These are phyloP conservation scores for Teratosphaeria nubilosa DNA, from an alignment of 2,329 filamentous ascomycete species.

Conservation along the genomic window DNA sequence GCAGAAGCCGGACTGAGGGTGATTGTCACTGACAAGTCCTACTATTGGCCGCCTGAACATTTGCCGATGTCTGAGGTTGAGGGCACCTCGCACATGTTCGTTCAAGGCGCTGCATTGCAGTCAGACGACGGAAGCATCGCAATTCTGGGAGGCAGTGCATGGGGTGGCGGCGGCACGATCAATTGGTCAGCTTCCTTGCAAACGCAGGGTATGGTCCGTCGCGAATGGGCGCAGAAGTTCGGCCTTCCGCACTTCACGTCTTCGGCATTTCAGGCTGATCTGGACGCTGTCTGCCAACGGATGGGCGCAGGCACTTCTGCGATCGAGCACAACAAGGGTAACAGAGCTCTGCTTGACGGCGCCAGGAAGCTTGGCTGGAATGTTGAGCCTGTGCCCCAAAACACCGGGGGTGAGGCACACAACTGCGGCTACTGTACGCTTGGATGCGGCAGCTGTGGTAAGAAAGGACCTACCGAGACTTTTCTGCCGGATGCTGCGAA, in stretches of 20 bases:
- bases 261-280: constrained; percentile 61
- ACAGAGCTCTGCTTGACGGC: constrained; percentile 64
- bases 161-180: constrained; percentile 78
- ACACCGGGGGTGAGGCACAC: constrained; percentile 63
- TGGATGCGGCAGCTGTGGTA: constrained; percentile 55
- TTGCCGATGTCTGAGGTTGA: constrained; percentile 62
- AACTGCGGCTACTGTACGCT: constrained; percentile 57
- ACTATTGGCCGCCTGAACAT: constrained; percentile 61
- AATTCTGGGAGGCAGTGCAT: constrained; percentile 59
- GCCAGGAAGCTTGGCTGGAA: constrained; percentile 62
- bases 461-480: constrained; percentile 66
- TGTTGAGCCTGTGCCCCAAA: constrained; percentile 63
- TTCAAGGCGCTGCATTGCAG: constrained; percentile 52
- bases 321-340: constrained; percentile 64
- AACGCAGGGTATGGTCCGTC: constrained; percentile 64
- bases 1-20: constrained; percentile 67
- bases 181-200: constrained; percentile 68
- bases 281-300: constrained; percentile 67
- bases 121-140: constrained; percentile 42
- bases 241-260: constrained; percentile 66
- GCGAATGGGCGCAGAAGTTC: constrained; percentile 62
- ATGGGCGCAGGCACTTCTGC: constrained; percentile 63
- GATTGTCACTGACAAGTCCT: constrained; percentile 72
- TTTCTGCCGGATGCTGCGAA: constrained; percentile 72
- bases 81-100: constrained; percentile 56